Evolutionary conservation across 768 basidiomycete genomes (phyloP).

Genomic region (Kwoniella botswanensis): DNA sequence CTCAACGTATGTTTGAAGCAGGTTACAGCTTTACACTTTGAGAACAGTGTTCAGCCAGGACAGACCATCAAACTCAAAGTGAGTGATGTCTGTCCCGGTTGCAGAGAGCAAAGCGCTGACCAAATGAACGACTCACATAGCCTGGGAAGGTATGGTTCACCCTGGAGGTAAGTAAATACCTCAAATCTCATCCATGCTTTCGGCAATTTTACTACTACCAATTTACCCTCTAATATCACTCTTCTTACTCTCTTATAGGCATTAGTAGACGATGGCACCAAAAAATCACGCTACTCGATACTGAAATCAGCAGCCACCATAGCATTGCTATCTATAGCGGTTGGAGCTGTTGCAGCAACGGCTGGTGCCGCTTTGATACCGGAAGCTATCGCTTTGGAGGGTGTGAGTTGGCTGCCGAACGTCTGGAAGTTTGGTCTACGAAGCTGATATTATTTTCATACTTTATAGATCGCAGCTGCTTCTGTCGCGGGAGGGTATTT

Average conservation of each 20-base stretch:
- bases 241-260: conserved; percentile 21
- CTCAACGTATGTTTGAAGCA: conserved; percentile 55
- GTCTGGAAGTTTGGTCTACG: not conserved
- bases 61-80: conserved; percentile 52
- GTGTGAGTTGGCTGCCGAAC: conserved; percentile 28
- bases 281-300: conserved; percentile 47
- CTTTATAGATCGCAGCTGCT: conserved; percentile 35
- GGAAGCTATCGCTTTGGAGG: conserved; percentile 39
- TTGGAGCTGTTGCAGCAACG: conserved; percentile 51
- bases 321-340: conserved; percentile 47
- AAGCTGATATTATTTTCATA: not conserved
- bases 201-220: too few species aligned
- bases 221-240: too few species aligned
- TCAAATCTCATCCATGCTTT: too few species aligned
- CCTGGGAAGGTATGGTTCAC: conserved; percentile 56
- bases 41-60: conserved; percentile 51
- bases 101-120: not conserved
- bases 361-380: conserved; percentile 53
- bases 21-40: conserved; percentile 54
- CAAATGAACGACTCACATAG: conserved; percentile 9
- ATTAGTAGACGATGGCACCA: conserved; percentile 49
- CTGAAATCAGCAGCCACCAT: conserved; percentile 55
- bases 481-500: conserved; percentile 40
- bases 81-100: not conserved
- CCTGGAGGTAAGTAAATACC: conserved; percentile 35